Conservation (phyloP, 306 rosid genomes). For the Cucurbita ficifolia region DNA sequence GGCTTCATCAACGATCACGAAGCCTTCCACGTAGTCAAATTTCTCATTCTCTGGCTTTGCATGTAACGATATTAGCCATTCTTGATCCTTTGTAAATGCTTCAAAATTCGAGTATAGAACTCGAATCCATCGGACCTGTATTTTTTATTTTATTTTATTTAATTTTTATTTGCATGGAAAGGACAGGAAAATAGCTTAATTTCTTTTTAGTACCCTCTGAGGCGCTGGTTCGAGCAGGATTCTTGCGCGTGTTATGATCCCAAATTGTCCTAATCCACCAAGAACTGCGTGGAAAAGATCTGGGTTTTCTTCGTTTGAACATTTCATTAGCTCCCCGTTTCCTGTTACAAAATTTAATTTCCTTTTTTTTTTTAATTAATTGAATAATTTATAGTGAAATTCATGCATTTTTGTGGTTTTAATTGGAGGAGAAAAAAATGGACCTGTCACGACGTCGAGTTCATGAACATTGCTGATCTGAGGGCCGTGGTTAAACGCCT, state of each 20-base stretch:
- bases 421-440: neutral
- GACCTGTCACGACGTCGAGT: slow-evolving; percentile 92
- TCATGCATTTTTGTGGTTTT: too few relatives aligned
- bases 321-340: slow-evolving; percentile 71
- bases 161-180: neutral
- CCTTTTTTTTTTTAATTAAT: too few relatives aligned
- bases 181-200: neutral
- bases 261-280: slow-evolving; percentile 98
- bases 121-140: slow-evolving; percentile 86
- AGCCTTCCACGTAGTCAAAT: slow-evolving; percentile 90
- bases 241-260: slow-evolving; percentile 85
- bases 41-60: slow-evolving; percentile 33
- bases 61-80: slow-evolving; percentile 70
- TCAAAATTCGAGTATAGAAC: slow-evolving; percentile 69
- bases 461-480: slow-evolving; percentile 61
- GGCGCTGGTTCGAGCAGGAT: slow-evolving; percentile 87
- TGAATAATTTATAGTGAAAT: too few relatives aligned
- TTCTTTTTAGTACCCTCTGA: slow-evolving; percentile 24
- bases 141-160: too few relatives aligned
- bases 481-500: slow-evolving; percentile 87
- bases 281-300: slow-evolving; percentile 80
- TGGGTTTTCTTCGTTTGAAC: slow-evolving; percentile 60
- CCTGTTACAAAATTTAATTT: slow-evolving; percentile 22
- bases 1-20: slow-evolving; percentile 86
- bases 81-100: slow-evolving; percentile 60